These are phyloP conservation scores for Diplocarpon mali DNA, from an alignment of 2,329 filamentous ascomycete species.

Conservation along the genomic window DNA sequence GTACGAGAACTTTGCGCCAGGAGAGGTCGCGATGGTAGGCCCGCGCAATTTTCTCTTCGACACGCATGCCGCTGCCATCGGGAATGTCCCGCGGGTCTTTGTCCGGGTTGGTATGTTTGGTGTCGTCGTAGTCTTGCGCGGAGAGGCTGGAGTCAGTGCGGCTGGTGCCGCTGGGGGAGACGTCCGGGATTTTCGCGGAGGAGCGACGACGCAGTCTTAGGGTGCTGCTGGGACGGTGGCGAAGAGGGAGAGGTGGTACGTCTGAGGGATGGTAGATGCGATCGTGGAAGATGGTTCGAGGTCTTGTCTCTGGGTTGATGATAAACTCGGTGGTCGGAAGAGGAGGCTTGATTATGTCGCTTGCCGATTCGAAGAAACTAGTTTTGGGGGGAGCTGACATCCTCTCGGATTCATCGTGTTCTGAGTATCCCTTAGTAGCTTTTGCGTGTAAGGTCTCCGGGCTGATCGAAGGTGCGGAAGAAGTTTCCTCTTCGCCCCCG, in stretches of 20 bases:
- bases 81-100: constrained; percentile 37
- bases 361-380: constrained; percentile 89
- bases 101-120: constrained; percentile 35
- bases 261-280: constrained; percentile 88
- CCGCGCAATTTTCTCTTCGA: constrained; percentile 95
- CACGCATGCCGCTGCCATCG: constrained; percentile 64
- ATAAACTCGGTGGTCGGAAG: constrained; percentile 73
- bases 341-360: constrained; percentile 83
- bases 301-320: constrained; percentile 68
- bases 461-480: constrained; percentile 6
- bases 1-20: constrained; percentile 94
- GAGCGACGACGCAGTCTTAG: constrained; percentile 15
- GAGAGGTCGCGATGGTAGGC: constrained; percentile 86
- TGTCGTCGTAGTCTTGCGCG: constrained; percentile 42
- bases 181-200: constrained; percentile 4
- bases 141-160: constrained; percentile 35
- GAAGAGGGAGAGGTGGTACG: constrained; percentile 70
- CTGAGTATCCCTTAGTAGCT: constrained; percentile 21
- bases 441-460: constrained; percentile 14
- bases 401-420: constrained; percentile 34
- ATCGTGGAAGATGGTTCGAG: constrained; percentile 92
- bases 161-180: constrained; percentile 21
- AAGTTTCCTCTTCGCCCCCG: constrained; percentile 25
- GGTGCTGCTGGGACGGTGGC: constrained; percentile 34
- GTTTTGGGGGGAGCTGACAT: constrained; percentile 73